Evolutionary conservation across 805 yeast genomes (phyloP).

Genomic region (Metschnikowia anglica): DNA sequence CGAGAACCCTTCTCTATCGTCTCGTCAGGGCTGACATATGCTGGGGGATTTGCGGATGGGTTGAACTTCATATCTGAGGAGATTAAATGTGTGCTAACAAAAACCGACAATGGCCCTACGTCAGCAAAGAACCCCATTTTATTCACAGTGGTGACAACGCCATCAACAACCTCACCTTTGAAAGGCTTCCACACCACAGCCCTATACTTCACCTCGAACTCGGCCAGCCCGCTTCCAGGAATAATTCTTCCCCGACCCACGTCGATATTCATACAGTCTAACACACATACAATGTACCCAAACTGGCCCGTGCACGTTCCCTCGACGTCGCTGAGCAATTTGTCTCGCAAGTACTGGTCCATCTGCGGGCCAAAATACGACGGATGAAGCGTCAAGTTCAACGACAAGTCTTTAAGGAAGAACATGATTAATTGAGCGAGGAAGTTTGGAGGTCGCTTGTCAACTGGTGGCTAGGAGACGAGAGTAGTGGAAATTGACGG

Average conservation of each 20-base stretch:
- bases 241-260: slow-evolving; percentile 92
- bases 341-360: slow-evolving; percentile 89
- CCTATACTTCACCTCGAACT: slow-evolving; percentile 90
- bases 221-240: slow-evolving; percentile 92
- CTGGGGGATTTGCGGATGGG: slow-evolving; percentile 98
- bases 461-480: not conserved
- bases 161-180: slow-evolving; percentile 98
- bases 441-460: not conserved
- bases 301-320: slow-evolving; percentile 99
- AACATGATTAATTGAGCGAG: slow-evolving; percentile 38
- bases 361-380: slow-evolving; percentile 97
- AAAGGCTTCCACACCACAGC: slow-evolving; percentile 99
- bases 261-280: slow-evolving; percentile 91
- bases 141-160: slow-evolving; percentile 88
- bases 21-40: slow-evolving; percentile 93
- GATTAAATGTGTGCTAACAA: slow-evolving; percentile 90
- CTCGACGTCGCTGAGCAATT: slow-evolving; percentile 91
- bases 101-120: slow-evolving; percentile 94
- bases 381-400: slow-evolving; percentile 92
- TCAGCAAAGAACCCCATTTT: slow-evolving; percentile 97
- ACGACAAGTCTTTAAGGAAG: slow-evolving; percentile 77
- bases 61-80: slow-evolving; percentile 92
- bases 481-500: too few species aligned
- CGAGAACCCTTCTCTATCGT: slow-evolving; percentile 91
- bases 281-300: slow-evolving; percentile 94